phyloP scores from a whole-genome alignment of 225 moss, liverwort and hornwort species.

The Takakia lepidozioides region DNA sequence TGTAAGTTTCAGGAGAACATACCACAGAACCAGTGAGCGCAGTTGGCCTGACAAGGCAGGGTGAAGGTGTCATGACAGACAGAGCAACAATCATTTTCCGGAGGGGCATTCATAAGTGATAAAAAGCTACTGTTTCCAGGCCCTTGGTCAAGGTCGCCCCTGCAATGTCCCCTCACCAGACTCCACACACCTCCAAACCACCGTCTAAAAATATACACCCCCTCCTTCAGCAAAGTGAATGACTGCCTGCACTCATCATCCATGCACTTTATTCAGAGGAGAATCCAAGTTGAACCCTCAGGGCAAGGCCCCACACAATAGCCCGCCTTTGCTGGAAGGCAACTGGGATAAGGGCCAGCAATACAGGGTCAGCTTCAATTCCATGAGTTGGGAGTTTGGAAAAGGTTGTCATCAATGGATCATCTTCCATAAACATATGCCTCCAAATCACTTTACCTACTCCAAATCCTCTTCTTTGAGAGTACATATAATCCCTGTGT shows the following conservation, averaged over 20 bases:
- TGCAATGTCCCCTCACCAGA: slow-evolving; percentile 45
- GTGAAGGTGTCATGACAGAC: slow-evolving; percentile 90
- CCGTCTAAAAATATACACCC: slow-evolving; percentile 48
- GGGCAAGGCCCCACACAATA: too few species aligned
- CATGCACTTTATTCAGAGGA: too few species aligned
- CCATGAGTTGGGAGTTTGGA: too few species aligned
- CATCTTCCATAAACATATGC: too few species aligned
- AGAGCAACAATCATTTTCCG: slow-evolving; percentile 83
- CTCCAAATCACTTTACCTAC: too few species aligned
- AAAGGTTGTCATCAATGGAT: too few species aligned
- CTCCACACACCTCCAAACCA: slow-evolving; percentile 67
- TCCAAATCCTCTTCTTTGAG: too few species aligned
- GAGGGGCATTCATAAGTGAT: slow-evolving; percentile 75
- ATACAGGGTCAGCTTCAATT: too few species aligned
- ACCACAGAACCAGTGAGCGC: slow-evolving; percentile 99
- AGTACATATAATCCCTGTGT: too few species aligned
- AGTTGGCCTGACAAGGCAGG: slow-evolving; percentile 91
- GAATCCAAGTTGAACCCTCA: too few species aligned
- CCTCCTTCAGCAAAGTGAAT: slow-evolving; percentile 67
- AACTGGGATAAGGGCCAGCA: too few species aligned
- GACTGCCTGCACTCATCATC: slow-evolving; percentile 49
- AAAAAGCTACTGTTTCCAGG: slow-evolving; percentile 36
- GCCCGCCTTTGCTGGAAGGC: too few species aligned
- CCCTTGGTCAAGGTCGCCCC: slow-evolving; percentile 24
- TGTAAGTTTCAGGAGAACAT: slow-evolving; percentile 15